Evolutionary conservation across 257 asterid species (phyloP), one percentile per base, ranked within the genome.

Genomic region (Lavandula angustifolia): DNA sequence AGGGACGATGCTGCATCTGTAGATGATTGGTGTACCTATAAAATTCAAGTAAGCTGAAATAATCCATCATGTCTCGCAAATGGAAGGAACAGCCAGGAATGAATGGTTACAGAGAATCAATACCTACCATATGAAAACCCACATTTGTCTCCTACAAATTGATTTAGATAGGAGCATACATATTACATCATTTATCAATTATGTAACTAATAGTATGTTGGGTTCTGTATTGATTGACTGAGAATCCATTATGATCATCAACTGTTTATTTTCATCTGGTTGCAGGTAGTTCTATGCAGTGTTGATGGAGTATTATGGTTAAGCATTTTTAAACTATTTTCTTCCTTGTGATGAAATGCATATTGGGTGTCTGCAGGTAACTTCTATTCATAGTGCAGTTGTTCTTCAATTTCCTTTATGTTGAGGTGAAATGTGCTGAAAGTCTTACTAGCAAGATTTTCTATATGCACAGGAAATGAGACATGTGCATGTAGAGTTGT

Each of bases 1-100:
- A 88, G 88, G 43, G 98, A 91, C 8, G 98, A 91, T 32, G 96
- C 96, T 73, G 98, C 98, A 72, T 91, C 95, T 29, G 96, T 85
- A 42, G 98, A 88, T 70, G 98, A 91, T 72, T 91, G 96, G 79
- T 91, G 98, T 58, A 88, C 96, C 95, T 88, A 83, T 57, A 74
- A 58, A 64, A 22, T 22, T 22, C 27, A 22, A 22, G 27, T 22
- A 22, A 22, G 27, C 27, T 22, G 27, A 22, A 22, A 22, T 22
- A 22, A 22, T 22, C 27, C 27, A 1, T 22, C 27, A 22, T 22
- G 2, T 22, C 27, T 22, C 2, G 27, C 27, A 22, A 22, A 2
- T 22, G 27, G 27, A 22, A 22, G 27, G 27, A 22, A 22, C 27
- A 2, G 27, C 27, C 27, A 22, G 27, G 27, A 22, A 22, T 22